These are phyloP conservation scores for Wallacemonas sp. DNA, from an alignment of 208 protist genomes.

Conservation along the genomic window DNA sequence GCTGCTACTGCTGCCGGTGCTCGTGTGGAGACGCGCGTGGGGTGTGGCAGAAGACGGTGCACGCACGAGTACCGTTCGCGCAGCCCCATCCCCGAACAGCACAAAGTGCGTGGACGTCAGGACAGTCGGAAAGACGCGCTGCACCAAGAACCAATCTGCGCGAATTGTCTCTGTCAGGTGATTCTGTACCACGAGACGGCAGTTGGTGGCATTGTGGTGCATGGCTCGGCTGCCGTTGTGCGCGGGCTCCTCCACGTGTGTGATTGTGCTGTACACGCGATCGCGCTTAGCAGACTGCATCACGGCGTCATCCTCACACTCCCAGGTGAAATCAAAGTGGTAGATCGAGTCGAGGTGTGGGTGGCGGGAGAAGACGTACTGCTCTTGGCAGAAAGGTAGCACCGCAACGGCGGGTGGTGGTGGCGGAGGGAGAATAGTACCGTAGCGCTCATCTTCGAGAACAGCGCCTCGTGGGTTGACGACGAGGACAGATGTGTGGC, in stretches of 20 bases:
- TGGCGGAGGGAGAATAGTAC: slow-evolving; percentile 28
- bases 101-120: slow-evolving; percentile 32
- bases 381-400: slow-evolving; percentile 64
- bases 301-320: slow-evolving; percentile 33
- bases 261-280: slow-evolving; percentile 52
- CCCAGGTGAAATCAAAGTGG: slow-evolving; percentile 72
- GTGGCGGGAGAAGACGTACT: slow-evolving; percentile 77
- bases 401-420: slow-evolving; percentile 57
- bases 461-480: slow-evolving; percentile 63
- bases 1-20: neutral
- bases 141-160: slow-evolving; percentile 60
- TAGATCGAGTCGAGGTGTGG: slow-evolving; percentile 59
- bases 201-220: slow-evolving; percentile 38
- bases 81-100: slow-evolving; percentile 67
- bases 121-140: slow-evolving; percentile 60
- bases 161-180: slow-evolving; percentile 55
- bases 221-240: neutral
- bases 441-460: slow-evolving; percentile 38
- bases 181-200: slow-evolving; percentile 63
- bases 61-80: slow-evolving; percentile 22
- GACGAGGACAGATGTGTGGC: slow-evolving; percentile 50
- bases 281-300: slow-evolving; percentile 38
- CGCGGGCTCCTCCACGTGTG: slow-evolving; percentile 31
- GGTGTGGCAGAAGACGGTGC: neutral
- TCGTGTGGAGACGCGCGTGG: neutral